phyloP scores from a whole-genome alignment of 805 yeast genomes.

The Saccharomycopsis malanga region DNA sequence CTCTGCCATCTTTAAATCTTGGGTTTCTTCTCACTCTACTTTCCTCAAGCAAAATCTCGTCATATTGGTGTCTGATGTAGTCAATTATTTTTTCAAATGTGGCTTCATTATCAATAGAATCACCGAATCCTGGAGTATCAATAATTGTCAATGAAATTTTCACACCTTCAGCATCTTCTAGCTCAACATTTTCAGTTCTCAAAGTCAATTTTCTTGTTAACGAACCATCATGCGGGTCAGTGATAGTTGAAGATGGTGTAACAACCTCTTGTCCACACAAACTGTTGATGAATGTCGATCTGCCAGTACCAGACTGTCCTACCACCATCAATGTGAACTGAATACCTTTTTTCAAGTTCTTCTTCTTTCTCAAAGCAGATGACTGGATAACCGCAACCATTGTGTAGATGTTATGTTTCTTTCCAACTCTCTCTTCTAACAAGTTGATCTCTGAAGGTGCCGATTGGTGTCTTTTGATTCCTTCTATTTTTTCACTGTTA shows the following conservation, averaged over 20 bases:
- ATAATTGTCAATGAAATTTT: slow-evolving; percentile 69
- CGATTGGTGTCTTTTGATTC: not conserved
- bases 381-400: slow-evolving; percentile 45
- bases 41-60: slow-evolving; percentile 75
- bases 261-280: slow-evolving; percentile 85
- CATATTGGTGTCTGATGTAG: slow-evolving; percentile 74
- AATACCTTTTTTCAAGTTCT: slow-evolving; percentile 74
- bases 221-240: slow-evolving; percentile 44
- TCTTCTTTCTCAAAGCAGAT: slow-evolving; percentile 61
- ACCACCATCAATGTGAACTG: slow-evolving; percentile 82
- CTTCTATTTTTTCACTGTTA: no score
- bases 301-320: slow-evolving; percentile 82
- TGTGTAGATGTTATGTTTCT: not conserved
- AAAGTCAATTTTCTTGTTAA: slow-evolving; percentile 50
- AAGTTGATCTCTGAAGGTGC: not conserved
- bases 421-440: not conserved
- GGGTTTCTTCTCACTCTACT: slow-evolving; percentile 79
- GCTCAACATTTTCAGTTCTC: slow-evolving; percentile 74
- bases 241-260: slow-evolving; percentile 55
- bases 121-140: slow-evolving; percentile 83
- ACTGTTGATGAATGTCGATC: slow-evolving; percentile 89
- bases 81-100: slow-evolving; percentile 69
- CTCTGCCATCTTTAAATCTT: slow-evolving; percentile 75
- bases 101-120: slow-evolving; percentile 58
- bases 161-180: slow-evolving; percentile 81